Base-by-base conservation (phyloP, 176 grass and related monocot genomes). In the Aechmea fasciata region DNA sequence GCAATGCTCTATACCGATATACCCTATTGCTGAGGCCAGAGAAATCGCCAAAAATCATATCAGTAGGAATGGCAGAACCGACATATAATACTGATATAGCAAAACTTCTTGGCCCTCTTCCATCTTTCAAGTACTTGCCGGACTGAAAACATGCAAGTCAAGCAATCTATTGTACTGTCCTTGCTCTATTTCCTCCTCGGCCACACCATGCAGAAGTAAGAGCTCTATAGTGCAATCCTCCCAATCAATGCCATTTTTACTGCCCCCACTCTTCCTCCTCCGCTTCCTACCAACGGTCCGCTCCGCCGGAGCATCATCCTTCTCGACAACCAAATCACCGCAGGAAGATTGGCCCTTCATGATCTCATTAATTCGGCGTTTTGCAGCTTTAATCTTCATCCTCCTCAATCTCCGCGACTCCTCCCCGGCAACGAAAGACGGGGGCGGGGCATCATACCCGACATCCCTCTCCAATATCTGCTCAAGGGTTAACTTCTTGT, bases 131-230 rank as follows among this genome's bases (percentile, higher is more conserved):
- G 73, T 51, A 71, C 62, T 47, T 51, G 51, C 61, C 55, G 63
- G 71, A 75, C 63, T 64, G 77, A 90, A 90, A 47, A 90, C 85
- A 77, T 88, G 77, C 69, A 96, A 68, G 57, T 88, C 87, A 20
- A 96, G 74, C 71, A 97, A 81, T 81, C 86, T 86, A 80, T 81
- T 87, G 69, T 92, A 97, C 0, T 97, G 89, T 15, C 93, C 93
- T 84, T 92, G 81, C 69, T 97, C 93, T 13, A 97, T 97, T 75
- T 97, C 86, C 49, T 51, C 77, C 77, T 92, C 89, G 15, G 78
- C 82, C 53, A 77, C 89, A 51, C 83, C 75, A 83, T 97, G 89
- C 47, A n/a, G 75, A 23, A 97, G 57, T 54, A 97, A 72, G 68
- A 92, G 81, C 65, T 97, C 89, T 2, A 92, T 92, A 69, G 87